These are phyloP conservation scores for Lactarius evosmus DNA, from an alignment of 768 basidiomycete species.

Conservation along the genomic window DNA sequence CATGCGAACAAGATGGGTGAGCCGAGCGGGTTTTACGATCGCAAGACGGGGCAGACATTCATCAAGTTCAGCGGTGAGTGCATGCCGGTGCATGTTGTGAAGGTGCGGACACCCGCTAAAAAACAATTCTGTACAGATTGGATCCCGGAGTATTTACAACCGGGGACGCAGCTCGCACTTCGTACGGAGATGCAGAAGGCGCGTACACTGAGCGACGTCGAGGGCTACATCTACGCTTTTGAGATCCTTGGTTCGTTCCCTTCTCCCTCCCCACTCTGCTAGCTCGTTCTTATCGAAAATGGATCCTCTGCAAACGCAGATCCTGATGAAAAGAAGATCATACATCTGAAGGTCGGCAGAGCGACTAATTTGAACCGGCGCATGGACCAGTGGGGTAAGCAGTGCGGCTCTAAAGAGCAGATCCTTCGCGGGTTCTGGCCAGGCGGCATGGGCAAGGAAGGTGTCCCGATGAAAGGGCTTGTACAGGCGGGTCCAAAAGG, in stretches of 20 bases:
- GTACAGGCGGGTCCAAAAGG: slow-evolving; percentile 60
- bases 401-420: slow-evolving; percentile 74
- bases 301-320: slow-evolving; percentile 30
- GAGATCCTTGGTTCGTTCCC: slow-evolving; percentile 62
- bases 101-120: background rate
- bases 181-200: slow-evolving; percentile 53
- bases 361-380: slow-evolving; percentile 69
- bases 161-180: slow-evolving; percentile 57
- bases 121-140: slow-evolving; percentile 46
- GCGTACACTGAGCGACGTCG: slow-evolving; percentile 53
- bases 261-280: background rate
- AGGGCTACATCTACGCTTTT: slow-evolving; percentile 80
- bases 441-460: slow-evolving; percentile 42
- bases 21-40: slow-evolving; percentile 56
- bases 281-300: background rate
- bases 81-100: background rate
- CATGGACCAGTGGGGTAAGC: slow-evolving; percentile 76
- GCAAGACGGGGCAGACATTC: slow-evolving; percentile 45
- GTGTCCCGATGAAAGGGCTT: slow-evolving; percentile 54
- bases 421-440: slow-evolving; percentile 76
- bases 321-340: slow-evolving; percentile 36
- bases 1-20: slow-evolving; percentile 55
- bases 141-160: slow-evolving; percentile 63
- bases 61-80: slow-evolving; percentile 54
- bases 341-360: slow-evolving; percentile 78